Conservation (phyloP, 108 stramenopile species). For the Cyclotella kingstonii region DNA sequence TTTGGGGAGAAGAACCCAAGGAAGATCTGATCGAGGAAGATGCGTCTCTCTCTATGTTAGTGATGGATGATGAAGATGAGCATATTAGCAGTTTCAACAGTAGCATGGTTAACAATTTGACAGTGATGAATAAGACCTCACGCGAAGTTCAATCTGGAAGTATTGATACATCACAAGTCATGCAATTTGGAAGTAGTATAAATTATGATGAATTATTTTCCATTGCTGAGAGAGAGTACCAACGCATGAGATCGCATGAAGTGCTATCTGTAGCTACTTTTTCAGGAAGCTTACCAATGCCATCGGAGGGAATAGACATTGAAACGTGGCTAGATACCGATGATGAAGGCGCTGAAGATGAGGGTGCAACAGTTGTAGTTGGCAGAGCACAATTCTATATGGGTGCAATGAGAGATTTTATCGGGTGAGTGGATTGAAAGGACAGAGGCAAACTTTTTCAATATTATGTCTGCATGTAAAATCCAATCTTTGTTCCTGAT, state of each 20-base stretch:
- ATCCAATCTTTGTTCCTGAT: background rate
- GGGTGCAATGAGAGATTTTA: constrained; percentile 72
- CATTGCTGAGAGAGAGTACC: constrained; percentile 44
- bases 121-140: too few species aligned
- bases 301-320: constrained; percentile 18
- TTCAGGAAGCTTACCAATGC: constrained; percentile 7
- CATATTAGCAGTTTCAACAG: constrained; percentile 33
- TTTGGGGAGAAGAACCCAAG: constrained; percentile 63
- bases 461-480: background rate
- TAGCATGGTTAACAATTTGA: too few species aligned
- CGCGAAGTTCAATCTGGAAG: too few species aligned
- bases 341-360: constrained; percentile 57
- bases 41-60: constrained; percentile 27
- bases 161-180: constrained; percentile 8
- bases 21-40: constrained; percentile 42
- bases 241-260: constrained; percentile 37
- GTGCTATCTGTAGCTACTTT: constrained; percentile 19
- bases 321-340: constrained; percentile 62
- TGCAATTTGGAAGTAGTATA: constrained; percentile 8
- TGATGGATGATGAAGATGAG: constrained; percentile 14
- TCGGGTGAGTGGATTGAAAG: constrained; percentile 60
- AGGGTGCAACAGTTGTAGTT: constrained; percentile 70
- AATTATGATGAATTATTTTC: constrained; percentile 32
- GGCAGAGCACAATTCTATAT: constrained; percentile 79
- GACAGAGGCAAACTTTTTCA: too few species aligned